Evolutionary conservation across 179 eudicot genomes (phyloP).

Genomic region (Corrigiola litoralis): DNA sequence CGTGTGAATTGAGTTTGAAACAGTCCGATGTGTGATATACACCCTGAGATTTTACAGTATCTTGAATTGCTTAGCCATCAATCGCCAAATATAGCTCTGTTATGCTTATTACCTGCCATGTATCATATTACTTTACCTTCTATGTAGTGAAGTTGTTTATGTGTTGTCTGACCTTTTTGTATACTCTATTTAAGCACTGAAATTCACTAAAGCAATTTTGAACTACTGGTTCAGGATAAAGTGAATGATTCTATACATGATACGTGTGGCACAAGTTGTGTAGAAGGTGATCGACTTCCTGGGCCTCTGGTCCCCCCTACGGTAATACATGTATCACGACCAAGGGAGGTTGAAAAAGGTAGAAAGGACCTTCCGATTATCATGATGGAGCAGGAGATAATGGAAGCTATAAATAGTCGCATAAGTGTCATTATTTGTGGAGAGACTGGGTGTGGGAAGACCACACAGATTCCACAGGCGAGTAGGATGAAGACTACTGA

Average conservation of each 20-base stretch:
- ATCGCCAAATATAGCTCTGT: not conserved
- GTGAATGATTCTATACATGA: constrained; percentile 21
- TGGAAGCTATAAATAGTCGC: constrained; percentile 87
- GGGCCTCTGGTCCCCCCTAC: constrained; percentile 37
- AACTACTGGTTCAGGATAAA: constrained; percentile 32
- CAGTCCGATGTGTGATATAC: not conserved
- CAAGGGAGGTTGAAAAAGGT: constrained; percentile 56
- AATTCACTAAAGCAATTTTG: not conserved
- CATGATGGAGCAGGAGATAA: constrained; percentile 97
- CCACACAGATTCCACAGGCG: constrained; percentile 98
- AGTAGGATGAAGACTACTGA: constrained; percentile 14
- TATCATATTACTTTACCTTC: not conserved
- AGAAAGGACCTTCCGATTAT: constrained; percentile 85
- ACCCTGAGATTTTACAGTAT: not conserved
- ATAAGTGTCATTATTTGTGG: constrained; percentile 75
- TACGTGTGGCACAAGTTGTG: constrained; percentile 6
- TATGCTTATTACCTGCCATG: not conserved
- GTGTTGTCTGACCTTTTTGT: not conserved
- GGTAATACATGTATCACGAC: constrained; percentile 76
- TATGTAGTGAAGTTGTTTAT: not conserved
- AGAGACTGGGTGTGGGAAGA: constrained; percentile 95
- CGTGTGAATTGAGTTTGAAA: too few relatives aligned
- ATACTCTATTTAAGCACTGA: not conserved
- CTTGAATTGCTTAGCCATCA: not conserved
- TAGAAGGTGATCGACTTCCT: constrained; percentile 16